Conservation (phyloP, 768 basidiomycete genomes). For the Lactarius quietus region DNA sequence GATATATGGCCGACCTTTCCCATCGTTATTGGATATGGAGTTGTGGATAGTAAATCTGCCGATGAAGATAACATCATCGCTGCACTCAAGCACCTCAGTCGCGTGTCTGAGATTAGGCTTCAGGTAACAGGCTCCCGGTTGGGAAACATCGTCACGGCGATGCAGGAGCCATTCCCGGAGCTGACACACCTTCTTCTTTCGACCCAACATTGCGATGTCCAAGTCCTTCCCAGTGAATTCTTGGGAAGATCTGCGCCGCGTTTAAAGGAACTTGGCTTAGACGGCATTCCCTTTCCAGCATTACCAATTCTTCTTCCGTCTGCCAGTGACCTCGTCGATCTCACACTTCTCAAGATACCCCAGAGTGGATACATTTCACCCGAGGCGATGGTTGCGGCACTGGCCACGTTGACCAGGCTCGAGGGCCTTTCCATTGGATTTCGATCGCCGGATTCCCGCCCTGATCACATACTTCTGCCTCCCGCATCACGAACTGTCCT, state of each 20-base stretch:
- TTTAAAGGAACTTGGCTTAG: not conserved
- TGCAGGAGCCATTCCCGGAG: not conserved
- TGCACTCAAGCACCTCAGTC: not conserved
- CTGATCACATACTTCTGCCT: not conserved
- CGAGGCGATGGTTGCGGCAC: not conserved
- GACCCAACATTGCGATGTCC: not conserved
- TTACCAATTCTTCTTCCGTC: not conserved
- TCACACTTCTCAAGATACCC: not conserved
- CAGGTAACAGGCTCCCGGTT: not conserved
- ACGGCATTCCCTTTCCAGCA: not conserved
- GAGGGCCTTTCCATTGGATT: not conserved
- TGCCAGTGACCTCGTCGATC: not conserved
- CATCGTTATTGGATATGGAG: not conserved
- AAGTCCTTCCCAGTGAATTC: not conserved
- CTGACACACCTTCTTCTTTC: not conserved
- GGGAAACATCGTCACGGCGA: not conserved
- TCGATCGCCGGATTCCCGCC: not conserved
- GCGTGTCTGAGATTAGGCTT: not conserved
- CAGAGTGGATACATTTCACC: not conserved
- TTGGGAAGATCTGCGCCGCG: not conserved
- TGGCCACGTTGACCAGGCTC: not conserved
- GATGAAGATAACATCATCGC: not conserved
- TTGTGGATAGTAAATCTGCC: accelerated
- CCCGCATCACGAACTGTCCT: not conserved
- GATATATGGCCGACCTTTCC: not conserved